Evolutionary conservation across 352 stramenopile genomes (phyloP).

Genomic region (Salisapilia sapeloensis): DNA sequence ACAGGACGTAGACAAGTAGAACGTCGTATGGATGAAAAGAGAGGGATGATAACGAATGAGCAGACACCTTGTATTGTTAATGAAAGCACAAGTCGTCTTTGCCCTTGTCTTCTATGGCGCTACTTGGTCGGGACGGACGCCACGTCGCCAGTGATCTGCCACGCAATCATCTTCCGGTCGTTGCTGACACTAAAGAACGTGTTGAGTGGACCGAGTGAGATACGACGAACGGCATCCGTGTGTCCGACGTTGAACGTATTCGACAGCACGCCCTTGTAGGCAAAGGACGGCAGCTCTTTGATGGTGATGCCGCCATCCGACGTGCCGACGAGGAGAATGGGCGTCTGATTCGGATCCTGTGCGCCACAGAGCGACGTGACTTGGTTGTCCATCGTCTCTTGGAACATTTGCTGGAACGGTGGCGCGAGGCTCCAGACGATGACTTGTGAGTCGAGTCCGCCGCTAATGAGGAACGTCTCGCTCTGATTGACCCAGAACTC

Average conservation of each 20-base stretch:
- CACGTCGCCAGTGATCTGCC: slow-evolving; percentile 69
- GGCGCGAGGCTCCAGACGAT: slow-evolving; percentile 68
- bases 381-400: slow-evolving; percentile 60
- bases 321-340: slow-evolving; percentile 63
- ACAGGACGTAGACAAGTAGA: neutral
- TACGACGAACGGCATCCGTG: slow-evolving; percentile 57
- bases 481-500: slow-evolving; percentile 75
- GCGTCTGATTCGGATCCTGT: slow-evolving; percentile 36
- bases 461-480: slow-evolving; percentile 78
- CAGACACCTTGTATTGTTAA: neutral
- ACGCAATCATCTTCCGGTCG: slow-evolving; percentile 71
- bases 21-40: too few species aligned
- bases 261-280: slow-evolving; percentile 66
- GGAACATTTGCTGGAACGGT: slow-evolving; percentile 67
- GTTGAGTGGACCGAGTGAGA: slow-evolving; percentile 49
- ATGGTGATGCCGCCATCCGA: slow-evolving; percentile 63
- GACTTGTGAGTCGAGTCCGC: slow-evolving; percentile 61
- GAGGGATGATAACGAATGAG: neutral
- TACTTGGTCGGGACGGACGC: slow-evolving; percentile 47
- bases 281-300: slow-evolving; percentile 71
- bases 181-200: slow-evolving; percentile 73
- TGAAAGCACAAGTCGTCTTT: neutral
- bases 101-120: slow-evolving; percentile 4
- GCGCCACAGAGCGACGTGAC: slow-evolving; percentile 60
- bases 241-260: slow-evolving; percentile 47